Conservation (phyloP, 2,329 filamentous ascomycete species). For the Aspergillus tanneri region DNA sequence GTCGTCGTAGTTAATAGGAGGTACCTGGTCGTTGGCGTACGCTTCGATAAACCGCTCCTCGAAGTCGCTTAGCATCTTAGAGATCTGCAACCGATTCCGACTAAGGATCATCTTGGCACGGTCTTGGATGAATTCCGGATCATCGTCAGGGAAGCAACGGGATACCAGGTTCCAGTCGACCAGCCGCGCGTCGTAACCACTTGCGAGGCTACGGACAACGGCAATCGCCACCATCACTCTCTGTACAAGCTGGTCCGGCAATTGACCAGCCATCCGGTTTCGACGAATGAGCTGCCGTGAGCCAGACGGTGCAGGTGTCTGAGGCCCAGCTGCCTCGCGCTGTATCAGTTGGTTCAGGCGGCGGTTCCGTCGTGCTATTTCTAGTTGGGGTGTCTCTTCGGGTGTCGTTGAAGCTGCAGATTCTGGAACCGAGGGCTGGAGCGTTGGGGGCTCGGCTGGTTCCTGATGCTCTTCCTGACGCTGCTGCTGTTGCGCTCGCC, state of each 20-base stretch:
- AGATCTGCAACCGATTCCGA: conserved; percentile 41
- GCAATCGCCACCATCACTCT: conserved; percentile 45
- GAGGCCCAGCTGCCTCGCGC: too few species aligned
- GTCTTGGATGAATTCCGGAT: conserved; percentile 38
- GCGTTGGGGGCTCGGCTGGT: too few species aligned
- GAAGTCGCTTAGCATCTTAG: conserved; percentile 48
- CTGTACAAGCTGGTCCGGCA: conserved; percentile 31
- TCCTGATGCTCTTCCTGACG: too few species aligned
- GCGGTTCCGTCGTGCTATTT: neutral
- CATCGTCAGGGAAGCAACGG: conserved; percentile 42
- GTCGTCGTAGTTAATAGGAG: conserved; percentile 46
- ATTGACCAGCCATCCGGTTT: conserved; percentile 20
- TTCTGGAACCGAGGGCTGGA: too few species aligned
- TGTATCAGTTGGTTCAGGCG: neutral
- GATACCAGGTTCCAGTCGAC: conserved; percentile 49
- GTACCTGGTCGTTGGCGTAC: conserved; percentile 44
- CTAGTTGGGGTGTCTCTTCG: conserved; percentile 30
- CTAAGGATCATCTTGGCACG: conserved; percentile 39
- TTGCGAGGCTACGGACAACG: conserved; percentile 46
- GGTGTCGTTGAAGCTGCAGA: too few species aligned
- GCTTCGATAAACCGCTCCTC: conserved; percentile 48
- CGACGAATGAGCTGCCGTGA: conserved; percentile 22
- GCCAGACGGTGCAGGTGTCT: neutral
- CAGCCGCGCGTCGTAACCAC: conserved; percentile 42
- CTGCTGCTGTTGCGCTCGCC: too few species aligned